Conservation (phyloP, 2,329 filamentous ascomycete genomes). For the Exophiala sp. region DNA sequence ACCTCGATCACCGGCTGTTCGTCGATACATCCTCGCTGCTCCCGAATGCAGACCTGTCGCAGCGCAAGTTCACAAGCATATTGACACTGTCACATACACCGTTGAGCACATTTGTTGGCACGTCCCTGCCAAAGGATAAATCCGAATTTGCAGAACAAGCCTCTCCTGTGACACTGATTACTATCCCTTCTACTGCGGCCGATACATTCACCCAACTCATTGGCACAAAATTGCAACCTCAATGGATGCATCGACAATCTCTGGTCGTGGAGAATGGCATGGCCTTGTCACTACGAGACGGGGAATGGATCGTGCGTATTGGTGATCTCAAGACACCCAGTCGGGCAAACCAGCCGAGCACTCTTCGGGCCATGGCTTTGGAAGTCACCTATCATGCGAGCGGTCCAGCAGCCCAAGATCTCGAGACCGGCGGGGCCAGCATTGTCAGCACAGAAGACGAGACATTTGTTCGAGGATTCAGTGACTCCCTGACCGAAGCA, state of each 20-base stretch:
- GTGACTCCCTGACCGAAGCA: constrained; percentile 19
- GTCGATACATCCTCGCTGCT: constrained; percentile 28
- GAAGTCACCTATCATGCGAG: constrained; percentile 17
- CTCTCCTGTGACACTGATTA: constrained; percentile 13
- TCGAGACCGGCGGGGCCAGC: not conserved
- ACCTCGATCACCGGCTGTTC: constrained; percentile 27
- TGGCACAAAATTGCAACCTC: constrained; percentile 25
- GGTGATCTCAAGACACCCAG: constrained; percentile 25
- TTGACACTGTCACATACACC: constrained; percentile 25
- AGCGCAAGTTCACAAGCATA: constrained; percentile 23
- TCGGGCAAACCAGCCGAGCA: constrained; percentile 16
- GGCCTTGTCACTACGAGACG: constrained; percentile 16
- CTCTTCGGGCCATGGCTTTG: constrained; percentile 21
- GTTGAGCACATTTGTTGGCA: constrained; percentile 21
- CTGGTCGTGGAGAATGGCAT: constrained; percentile 25
- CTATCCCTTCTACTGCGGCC: constrained; percentile 20
- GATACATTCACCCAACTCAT: constrained; percentile 27
- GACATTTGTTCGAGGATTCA: constrained; percentile 15
- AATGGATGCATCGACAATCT: constrained; percentile 26
- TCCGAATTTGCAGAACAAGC: constrained; percentile 1
- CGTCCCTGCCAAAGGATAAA: constrained; percentile 10
- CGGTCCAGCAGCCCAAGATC: not conserved
- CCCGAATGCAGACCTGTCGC: constrained; percentile 19
- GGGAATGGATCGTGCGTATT: constrained; percentile 23
- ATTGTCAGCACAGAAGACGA: constrained; percentile 17